phyloP scores from a whole-genome alignment of 495 filamentous ascomycete genomes.

The Pyrenopolyporus hunteri region DNA sequence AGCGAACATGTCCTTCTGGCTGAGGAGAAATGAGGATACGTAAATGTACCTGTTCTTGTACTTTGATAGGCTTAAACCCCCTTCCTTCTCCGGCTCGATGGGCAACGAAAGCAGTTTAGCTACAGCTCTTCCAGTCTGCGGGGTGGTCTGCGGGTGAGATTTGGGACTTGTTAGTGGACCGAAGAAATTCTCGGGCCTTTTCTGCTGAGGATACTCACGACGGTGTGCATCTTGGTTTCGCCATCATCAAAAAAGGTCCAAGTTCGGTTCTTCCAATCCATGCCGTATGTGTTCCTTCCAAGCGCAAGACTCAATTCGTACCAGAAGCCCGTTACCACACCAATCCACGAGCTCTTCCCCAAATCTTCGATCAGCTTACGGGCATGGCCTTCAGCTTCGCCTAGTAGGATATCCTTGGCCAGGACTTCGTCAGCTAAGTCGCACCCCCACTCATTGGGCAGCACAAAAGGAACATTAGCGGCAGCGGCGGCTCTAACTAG shows the following conservation, averaged over 20 bases:
- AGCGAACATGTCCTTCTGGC: conserved; percentile 55
- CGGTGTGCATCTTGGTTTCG: conserved; percentile 43
- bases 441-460: conserved; percentile 64
- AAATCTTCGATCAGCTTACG: conserved; percentile 47
- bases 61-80: conserved; percentile 37
- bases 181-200: neutral
- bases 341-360: conserved; percentile 58
- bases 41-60: conserved; percentile 54
- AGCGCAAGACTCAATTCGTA: conserved; percentile 48
- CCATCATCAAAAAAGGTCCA: conserved; percentile 46
- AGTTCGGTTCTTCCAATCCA: conserved; percentile 39
- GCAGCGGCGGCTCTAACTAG: conserved; percentile 65
- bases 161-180: conserved; percentile 12
- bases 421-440: conserved; percentile 42
- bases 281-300: conserved; percentile 37
- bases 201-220: conserved; percentile 20
- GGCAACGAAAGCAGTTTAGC: conserved; percentile 46
- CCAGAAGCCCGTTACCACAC: conserved; percentile 51
- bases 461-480: conserved; percentile 63
- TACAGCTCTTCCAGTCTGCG: conserved; percentile 47
- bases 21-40: conserved; percentile 51
- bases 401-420: conserved; percentile 22
- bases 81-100: conserved; percentile 51
- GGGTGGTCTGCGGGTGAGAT: conserved; percentile 43
- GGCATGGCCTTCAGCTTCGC: neutral